Evolutionary conservation across 2,329 filamentous ascomycete species (phyloP).

Genomic region (Penicillium sp.): DNA sequence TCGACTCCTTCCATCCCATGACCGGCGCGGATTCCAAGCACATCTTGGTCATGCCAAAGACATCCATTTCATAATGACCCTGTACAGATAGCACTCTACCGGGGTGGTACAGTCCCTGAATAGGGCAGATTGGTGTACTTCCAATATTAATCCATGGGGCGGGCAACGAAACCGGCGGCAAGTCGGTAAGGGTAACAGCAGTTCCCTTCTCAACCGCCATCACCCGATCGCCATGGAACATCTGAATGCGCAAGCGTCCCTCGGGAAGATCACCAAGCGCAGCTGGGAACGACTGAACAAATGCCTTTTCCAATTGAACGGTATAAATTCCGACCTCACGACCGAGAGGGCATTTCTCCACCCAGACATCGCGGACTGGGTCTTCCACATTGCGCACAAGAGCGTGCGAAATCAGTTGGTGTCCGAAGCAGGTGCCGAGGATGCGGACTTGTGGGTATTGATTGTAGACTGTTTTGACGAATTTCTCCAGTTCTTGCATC

Average conservation of each 20-base stretch:
- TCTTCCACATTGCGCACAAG: constrained; percentile 20
- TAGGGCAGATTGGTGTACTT: constrained; percentile 25
- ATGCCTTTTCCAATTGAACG: constrained; percentile 18
- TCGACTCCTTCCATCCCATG: constrained; percentile 25
- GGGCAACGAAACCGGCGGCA: constrained; percentile 22
- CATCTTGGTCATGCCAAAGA: constrained; percentile 24
- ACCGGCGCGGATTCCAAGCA: constrained; percentile 22
- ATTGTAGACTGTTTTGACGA: constrained; percentile 26
- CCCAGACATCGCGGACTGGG: constrained; percentile 20
- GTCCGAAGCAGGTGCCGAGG: constrained; percentile 37
- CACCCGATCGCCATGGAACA: constrained; percentile 26
- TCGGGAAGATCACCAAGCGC: constrained; percentile 15
- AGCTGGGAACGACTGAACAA: constrained; percentile 15
- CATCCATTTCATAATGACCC: constrained; percentile 28
- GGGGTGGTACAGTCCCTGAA: constrained; percentile 25
- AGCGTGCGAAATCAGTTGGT: constrained; percentile 29
- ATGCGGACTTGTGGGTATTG: constrained; percentile 31
- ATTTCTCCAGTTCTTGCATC: constrained; percentile 29
- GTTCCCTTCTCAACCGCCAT: constrained; percentile 25
- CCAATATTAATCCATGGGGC: constrained; percentile 27
- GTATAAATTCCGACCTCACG: constrained; percentile 24
- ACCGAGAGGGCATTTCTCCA: constrained; percentile 25
- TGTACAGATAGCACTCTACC: constrained; percentile 24
- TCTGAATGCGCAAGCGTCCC: constrained; percentile 22
- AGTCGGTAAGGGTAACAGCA: constrained; percentile 15